phyloP scores from a whole-genome alignment of 208 protist genomes.

The Herpetomonas tarakana region DNA sequence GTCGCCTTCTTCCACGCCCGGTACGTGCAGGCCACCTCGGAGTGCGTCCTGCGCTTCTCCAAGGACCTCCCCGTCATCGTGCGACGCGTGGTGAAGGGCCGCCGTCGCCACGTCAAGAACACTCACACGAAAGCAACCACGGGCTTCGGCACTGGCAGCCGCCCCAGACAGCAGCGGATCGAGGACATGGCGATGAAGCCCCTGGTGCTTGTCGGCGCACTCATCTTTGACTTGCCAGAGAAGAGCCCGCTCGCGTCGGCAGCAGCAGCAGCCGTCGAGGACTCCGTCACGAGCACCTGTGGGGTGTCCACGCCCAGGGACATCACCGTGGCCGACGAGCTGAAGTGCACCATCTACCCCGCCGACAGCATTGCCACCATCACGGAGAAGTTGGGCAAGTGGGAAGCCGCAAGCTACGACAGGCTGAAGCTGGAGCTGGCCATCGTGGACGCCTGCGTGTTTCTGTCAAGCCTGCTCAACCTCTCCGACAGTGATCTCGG shows the following conservation, averaged over 20 bases:
- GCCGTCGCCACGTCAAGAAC: slow-evolving; percentile 47
- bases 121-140: slow-evolving; percentile 26
- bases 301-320: slow-evolving; percentile 45
- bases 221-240: slow-evolving; percentile 57
- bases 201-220: slow-evolving; percentile 75
- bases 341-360: slow-evolving; percentile 69
- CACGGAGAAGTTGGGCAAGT: slow-evolving; percentile 57
- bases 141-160: slow-evolving; percentile 58
- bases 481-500: slow-evolving; percentile 18
- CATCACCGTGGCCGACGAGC: slow-evolving; percentile 53
- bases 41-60: slow-evolving; percentile 72
- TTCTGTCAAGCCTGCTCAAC: slow-evolving; percentile 56
- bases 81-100: slow-evolving; percentile 65
- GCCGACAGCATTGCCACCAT: slow-evolving; percentile 72
- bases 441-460: slow-evolving; percentile 53
- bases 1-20: slow-evolving; percentile 77
- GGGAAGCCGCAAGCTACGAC: slow-evolving; percentile 78
- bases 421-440: slow-evolving; percentile 79
- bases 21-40: slow-evolving; percentile 66
- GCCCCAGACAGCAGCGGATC: slow-evolving; percentile 58
- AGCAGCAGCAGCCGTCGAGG: background rate
- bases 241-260: background rate
- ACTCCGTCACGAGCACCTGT: slow-evolving; percentile 51
- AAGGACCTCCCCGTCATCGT: slow-evolving; percentile 82
- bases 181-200: slow-evolving; percentile 90